A percentile compares a stretch with the other conserved stretches of the same genome.
phyloP scores from a whole-genome alignment of 352 stramenopile species.

The Phytopythium ostracodes region DNA sequence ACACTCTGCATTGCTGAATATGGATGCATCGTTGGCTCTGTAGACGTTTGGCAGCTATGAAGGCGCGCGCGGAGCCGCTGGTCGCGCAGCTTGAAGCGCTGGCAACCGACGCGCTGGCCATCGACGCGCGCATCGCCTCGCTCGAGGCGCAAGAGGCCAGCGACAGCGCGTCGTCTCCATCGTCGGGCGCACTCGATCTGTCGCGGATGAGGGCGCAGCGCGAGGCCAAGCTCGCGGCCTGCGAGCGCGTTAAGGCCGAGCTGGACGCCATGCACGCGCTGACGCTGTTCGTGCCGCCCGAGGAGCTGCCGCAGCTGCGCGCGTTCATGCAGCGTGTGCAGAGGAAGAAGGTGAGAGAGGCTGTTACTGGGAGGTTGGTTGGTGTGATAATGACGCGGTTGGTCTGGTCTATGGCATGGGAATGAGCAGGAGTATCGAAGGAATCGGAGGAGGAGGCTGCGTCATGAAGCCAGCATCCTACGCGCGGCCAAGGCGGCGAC shows the following conservation, averaged over 20 bases:
- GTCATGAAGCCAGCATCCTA: neutral
- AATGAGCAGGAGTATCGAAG: neutral
- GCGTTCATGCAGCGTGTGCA: constrained; percentile 5
- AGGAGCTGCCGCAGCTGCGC: constrained; percentile 1
- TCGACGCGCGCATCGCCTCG: neutral
- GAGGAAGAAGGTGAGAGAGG: constrained; percentile 4
- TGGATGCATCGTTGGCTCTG: neutral
- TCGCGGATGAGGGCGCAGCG: neutral
- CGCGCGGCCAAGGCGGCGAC: constrained; percentile 1
- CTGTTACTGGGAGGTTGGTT: neutral
- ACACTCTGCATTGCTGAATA: neutral
- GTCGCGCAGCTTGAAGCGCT: neutral
- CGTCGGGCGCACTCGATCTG: neutral
- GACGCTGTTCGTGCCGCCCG: constrained; percentile 7
- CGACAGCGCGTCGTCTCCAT: neutral
- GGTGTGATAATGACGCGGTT: neutral
- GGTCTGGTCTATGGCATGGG: neutral
- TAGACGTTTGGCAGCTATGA: neutral
- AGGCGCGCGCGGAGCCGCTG: neutral
- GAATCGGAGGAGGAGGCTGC: neutral
- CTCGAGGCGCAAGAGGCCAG: neutral
- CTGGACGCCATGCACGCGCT: constrained; percentile 3
- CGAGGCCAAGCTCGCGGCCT: neutral
- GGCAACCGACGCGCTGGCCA: neutral
- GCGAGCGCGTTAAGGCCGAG: constrained; percentile 3